A percentile compares a stretch with the other conserved stretches of the same genome.
These are phyloP conservation scores for Castanea crenata DNA, from an alignment of 306 rosid species.

Conservation along the genomic window DNA sequence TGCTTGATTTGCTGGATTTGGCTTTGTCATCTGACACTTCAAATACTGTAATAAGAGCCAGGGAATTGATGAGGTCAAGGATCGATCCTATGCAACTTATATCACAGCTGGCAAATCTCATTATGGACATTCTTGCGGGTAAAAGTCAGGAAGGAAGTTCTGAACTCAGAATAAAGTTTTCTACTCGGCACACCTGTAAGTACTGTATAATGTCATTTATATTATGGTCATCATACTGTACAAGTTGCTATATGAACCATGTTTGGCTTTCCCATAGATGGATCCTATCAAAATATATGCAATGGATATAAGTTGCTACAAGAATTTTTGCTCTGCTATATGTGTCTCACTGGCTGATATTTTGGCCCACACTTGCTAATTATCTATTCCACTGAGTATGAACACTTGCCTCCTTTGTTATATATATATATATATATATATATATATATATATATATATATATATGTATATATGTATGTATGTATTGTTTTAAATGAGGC, in stretches of 20 bases:
- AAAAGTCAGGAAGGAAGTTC: constrained; percentile 48
- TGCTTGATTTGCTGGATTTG: constrained; percentile 78
- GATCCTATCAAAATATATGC: not conserved
- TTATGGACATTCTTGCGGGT: constrained; percentile 90
- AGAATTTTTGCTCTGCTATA: not conserved
- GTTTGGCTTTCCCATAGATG: not conserved
- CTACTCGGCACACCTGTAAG: constrained; percentile 56
- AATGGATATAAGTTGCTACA: not conserved
- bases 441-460: not conserved
- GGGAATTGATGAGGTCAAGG: constrained; percentile 80
- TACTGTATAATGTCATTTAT: constrained; percentile 4
- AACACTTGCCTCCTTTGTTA: not conserved
- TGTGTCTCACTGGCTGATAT: not conserved
- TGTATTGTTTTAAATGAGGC: too few relatives aligned
- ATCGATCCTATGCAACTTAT: constrained; percentile 81
- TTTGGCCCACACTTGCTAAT: not conserved
- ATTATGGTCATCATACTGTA: not conserved
- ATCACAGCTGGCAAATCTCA: constrained; percentile 78
- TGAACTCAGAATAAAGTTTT: constrained; percentile 49
- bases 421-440: not conserved
- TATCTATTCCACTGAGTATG: not conserved
- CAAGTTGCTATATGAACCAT: not conserved
- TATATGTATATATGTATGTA: too few relatives aligned
- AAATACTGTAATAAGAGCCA: constrained; percentile 68
- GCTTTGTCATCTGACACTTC: constrained; percentile 84